Evolutionary conservation across 129 eudicot genomes (phyloP).

Genomic region (Ambrosia trifida): DNA sequence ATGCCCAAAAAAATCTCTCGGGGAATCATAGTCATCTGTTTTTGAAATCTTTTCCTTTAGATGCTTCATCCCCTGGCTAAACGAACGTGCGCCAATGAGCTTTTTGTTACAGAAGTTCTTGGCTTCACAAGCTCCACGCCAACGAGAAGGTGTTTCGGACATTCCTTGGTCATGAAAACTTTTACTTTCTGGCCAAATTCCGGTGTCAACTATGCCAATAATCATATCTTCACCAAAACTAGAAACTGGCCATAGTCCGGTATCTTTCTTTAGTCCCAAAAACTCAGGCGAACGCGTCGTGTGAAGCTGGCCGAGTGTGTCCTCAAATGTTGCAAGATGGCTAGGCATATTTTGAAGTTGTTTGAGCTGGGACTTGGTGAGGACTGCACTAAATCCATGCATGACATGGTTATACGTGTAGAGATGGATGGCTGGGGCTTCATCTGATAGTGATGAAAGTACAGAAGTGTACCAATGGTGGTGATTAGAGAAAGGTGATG

Average conservation of each 20-base stretch:
- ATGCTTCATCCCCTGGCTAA: slow-evolving; percentile 47
- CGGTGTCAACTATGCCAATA: slow-evolving; percentile 48
- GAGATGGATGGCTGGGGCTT: slow-evolving; percentile 32
- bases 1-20: slow-evolving; percentile 48
- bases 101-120: slow-evolving; percentile 43
- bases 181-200: slow-evolving; percentile 54
- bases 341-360: slow-evolving; percentile 35
- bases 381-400: slow-evolving; percentile 47
- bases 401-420: slow-evolving; percentile 49
- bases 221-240: slow-evolving; percentile 50
- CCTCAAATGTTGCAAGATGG: slow-evolving; percentile 40
- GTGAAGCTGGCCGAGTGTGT: slow-evolving; percentile 43
- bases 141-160: slow-evolving; percentile 45
- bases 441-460: slow-evolving; percentile 42
- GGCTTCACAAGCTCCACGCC: slow-evolving; percentile 53
- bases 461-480: slow-evolving; percentile 51
- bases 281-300: slow-evolving; percentile 47
- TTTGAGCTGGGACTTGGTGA: slow-evolving; percentile 27
- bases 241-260: slow-evolving; percentile 45
- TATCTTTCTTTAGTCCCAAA: slow-evolving; percentile 34
- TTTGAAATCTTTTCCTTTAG: slow-evolving; percentile 18
- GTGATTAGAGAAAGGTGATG: slow-evolving; percentile 38
- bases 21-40: slow-evolving; percentile 47
- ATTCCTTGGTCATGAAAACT: slow-evolving; percentile 47
- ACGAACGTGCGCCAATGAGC: slow-evolving; percentile 50